phyloP scores from a whole-genome alignment of 768 basidiomycete species.

The Phlebiopsis gigantea region DNA sequence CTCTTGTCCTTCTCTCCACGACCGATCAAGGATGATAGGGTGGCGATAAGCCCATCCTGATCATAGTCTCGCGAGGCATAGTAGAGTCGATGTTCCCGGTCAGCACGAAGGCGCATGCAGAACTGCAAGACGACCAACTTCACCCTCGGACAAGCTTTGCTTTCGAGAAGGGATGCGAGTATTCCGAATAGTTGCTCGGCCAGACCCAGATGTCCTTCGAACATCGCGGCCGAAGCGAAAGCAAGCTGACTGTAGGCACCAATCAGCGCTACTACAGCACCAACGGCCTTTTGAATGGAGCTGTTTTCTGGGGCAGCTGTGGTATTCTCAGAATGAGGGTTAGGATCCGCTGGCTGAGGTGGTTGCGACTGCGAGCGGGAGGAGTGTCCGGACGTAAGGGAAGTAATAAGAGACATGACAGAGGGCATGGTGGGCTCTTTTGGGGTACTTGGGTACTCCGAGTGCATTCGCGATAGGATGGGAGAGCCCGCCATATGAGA shows the following conservation, averaged over 20 bases:
- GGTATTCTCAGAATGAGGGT: slow-evolving; percentile 5
- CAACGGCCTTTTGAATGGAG: slow-evolving; percentile 39
- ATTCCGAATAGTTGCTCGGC: slow-evolving; percentile 49
- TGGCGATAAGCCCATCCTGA: slow-evolving; percentile 47
- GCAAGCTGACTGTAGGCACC: slow-evolving; percentile 64
- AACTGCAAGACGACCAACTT: slow-evolving; percentile 78
- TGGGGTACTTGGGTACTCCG: slow-evolving; percentile 42
- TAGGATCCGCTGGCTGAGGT: slow-evolving; percentile 26
- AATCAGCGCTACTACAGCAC: slow-evolving; percentile 59
- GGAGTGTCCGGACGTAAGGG: slow-evolving; percentile 44
- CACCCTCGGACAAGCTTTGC: slow-evolving; percentile 50
- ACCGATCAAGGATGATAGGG: slow-evolving; percentile 61
- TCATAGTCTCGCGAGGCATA: slow-evolving; percentile 52
- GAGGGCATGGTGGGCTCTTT: slow-evolving; percentile 48
- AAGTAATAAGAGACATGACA: slow-evolving; percentile 61
- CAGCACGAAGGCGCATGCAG: slow-evolving; percentile 82
- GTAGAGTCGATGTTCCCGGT: slow-evolving; percentile 84
- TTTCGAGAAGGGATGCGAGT: slow-evolving; percentile 42
- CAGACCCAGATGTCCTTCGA: slow-evolving; percentile 40
- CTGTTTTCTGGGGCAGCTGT: slow-evolving; percentile 8
- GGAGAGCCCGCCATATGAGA: slow-evolving; percentile 37
- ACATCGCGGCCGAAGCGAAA: slow-evolving; percentile 59
- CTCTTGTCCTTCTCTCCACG: slow-evolving; percentile 31
- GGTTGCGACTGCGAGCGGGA: slow-evolving; percentile 57
- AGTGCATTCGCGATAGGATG: slow-evolving; percentile 51